Percentiles rank a stretch among this genome's conserved stretches.
Evolutionary conservation across 495 filamentous ascomycete genomes (phyloP).

Genomic region (Immersiella caudata): DNA sequence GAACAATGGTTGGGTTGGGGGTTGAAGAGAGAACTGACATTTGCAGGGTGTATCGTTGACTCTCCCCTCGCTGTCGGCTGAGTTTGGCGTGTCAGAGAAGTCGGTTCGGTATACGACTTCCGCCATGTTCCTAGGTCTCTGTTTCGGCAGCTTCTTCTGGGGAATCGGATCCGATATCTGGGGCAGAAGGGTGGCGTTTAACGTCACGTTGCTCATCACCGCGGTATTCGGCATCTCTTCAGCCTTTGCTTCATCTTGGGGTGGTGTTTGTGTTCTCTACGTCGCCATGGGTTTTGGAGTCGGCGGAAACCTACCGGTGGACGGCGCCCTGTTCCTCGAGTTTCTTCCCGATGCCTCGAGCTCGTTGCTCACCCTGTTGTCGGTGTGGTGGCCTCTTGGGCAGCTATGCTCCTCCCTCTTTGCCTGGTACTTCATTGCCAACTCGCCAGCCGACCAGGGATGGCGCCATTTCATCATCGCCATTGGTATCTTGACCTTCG

Average conservation of each 20-base stretch:
- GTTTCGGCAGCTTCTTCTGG: constrained; percentile 78
- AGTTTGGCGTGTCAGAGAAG: constrained; percentile 62
- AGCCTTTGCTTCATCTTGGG: constrained; percentile 67
- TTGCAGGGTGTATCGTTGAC: constrained; percentile 68
- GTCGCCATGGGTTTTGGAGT: constrained; percentile 55
- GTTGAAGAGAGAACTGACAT: constrained; percentile 24
- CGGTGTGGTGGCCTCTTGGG: constrained; percentile 80
- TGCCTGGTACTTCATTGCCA: constrained; percentile 78
- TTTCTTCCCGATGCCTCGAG: constrained; percentile 78
- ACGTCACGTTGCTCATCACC: constrained; percentile 71
- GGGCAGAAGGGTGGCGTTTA: constrained; percentile 77
- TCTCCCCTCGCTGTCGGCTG: constrained; percentile 67
- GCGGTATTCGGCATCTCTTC: constrained; percentile 71
- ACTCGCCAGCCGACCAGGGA: constrained; percentile 70
- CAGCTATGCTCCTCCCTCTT: constrained; percentile 69
- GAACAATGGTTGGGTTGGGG: constrained; percentile 11
- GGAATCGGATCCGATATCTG: constrained; percentile 74
- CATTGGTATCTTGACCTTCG: constrained; percentile 72
- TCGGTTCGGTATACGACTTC: constrained; percentile 57
- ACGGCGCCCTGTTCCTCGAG: constrained; percentile 78
- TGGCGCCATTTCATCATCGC: constrained; percentile 78
- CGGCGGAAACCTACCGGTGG: constrained; percentile 77
- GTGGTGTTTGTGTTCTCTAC: constrained; percentile 61
- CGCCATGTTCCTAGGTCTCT: constrained; percentile 60
- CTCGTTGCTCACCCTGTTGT: constrained; percentile 74